Percentiles rank a stretch among this genome's conserved stretches.
phyloP scores from a whole-genome alignment of 169 alveolate species.

The Eimeria necatrix region DNA sequence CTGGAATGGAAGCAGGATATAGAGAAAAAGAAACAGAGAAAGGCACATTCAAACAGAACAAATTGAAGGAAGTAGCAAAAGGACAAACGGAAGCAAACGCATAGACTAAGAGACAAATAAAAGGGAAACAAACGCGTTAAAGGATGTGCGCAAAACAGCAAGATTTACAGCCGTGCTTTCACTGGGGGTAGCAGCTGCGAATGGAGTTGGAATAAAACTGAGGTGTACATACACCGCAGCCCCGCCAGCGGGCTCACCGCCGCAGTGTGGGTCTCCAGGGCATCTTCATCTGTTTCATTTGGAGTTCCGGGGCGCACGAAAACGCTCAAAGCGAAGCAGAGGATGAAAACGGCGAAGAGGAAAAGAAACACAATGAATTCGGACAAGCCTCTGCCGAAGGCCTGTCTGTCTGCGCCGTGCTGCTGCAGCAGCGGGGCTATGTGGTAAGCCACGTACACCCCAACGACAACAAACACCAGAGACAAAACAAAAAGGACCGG shows the following conservation, averaged over 20 bases:
- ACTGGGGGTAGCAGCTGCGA: too few species aligned
- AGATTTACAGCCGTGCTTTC: too few species aligned
- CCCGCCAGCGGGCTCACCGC: not conserved
- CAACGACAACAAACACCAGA: slow-evolving; percentile 9
- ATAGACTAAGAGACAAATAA: too few species aligned
- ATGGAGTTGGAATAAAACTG: too few species aligned
- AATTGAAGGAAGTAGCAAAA: too few species aligned
- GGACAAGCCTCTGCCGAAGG: not conserved
- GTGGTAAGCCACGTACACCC: slow-evolving; percentile 6
- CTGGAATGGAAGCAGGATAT: too few species aligned
- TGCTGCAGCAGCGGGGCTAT: slow-evolving; percentile 35
- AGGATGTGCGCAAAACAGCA: too few species aligned
- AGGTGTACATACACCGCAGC: too few species aligned
- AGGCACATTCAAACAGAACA: too few species aligned
- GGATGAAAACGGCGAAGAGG: not conserved
- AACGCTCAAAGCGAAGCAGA: slow-evolving; percentile 6
- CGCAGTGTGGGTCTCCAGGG: not conserved
- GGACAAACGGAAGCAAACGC: too few species aligned
- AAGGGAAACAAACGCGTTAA: too few species aligned
- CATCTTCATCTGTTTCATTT: not conserved
- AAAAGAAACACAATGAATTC: not conserved
- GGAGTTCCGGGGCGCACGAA: slow-evolving; percentile 2
- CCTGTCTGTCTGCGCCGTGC: slow-evolving; percentile 1
- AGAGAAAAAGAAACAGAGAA: too few species aligned
- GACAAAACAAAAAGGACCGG: slow-evolving; percentile 26